Conservation (phyloP, 257 asterid genomes). For the Apocynum venetum region DNA sequence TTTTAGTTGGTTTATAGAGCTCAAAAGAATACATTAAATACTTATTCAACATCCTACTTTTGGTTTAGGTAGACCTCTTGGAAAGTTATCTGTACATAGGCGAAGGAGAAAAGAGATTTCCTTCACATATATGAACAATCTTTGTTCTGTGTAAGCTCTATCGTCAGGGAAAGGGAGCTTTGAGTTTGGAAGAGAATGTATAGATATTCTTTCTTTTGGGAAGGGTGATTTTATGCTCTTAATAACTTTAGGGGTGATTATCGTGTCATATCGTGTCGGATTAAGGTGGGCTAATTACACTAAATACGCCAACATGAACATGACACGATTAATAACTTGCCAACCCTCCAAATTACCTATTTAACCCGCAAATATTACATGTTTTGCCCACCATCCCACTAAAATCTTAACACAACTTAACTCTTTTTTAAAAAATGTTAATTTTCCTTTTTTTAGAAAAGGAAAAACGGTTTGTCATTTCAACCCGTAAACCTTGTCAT, state of each 20-base stretch:
- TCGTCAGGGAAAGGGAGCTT: background rate
- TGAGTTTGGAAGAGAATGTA: background rate
- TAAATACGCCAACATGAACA: too few relatives aligned
- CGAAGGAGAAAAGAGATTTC: background rate
- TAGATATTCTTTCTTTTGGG: background rate
- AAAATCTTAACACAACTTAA: too few relatives aligned
- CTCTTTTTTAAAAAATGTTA: too few relatives aligned
- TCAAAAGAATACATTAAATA: conserved; percentile 1
- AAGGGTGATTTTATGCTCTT: background rate
- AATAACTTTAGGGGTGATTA: background rate
- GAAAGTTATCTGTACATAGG: background rate
- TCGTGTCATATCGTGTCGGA: too few relatives aligned
- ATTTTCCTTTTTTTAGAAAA: too few relatives aligned
- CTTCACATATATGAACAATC: background rate
- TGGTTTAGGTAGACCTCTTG: background rate
- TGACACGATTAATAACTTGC: too few relatives aligned
- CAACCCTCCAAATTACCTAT: too few relatives aligned
- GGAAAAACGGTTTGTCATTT: too few relatives aligned
- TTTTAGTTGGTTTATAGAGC: background rate
- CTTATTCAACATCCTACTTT: background rate
- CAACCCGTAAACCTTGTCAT: too few relatives aligned
- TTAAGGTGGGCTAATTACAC: too few relatives aligned
- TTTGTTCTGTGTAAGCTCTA: background rate
- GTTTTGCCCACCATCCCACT: too few relatives aligned
- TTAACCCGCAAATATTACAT: too few relatives aligned